Evolutionary conservation across 768 basidiomycete genomes (phyloP).

Genomic region (Polyporus arcularius): DNA sequence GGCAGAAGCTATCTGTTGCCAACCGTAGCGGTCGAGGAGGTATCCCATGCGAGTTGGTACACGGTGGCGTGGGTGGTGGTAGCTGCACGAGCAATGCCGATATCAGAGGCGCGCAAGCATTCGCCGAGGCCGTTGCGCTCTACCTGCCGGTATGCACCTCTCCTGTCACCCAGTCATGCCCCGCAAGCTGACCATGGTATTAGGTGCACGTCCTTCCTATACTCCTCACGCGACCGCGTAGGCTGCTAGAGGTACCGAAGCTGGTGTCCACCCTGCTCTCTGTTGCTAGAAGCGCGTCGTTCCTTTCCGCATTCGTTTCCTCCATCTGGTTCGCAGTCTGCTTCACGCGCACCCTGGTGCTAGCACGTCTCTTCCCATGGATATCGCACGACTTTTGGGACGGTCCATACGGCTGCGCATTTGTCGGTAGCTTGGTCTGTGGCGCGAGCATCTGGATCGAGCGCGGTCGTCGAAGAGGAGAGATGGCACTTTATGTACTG

Average conservation of each 20-base stretch:
- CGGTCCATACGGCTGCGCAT: constrained; percentile 67
- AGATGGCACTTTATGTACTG: constrained; percentile 79
- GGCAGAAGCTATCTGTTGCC: constrained; percentile 57
- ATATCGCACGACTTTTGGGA: constrained; percentile 83
- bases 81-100: constrained; percentile 63
- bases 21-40: constrained; percentile 62
- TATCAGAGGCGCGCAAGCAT: constrained; percentile 56
- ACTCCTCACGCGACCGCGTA: constrained; percentile 57
- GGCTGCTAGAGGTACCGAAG: constrained; percentile 46
- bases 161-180: not conserved
- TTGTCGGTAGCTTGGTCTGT: constrained; percentile 68
- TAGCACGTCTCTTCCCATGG: constrained; percentile 63
- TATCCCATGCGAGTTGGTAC: constrained; percentile 75
- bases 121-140: constrained; percentile 61
- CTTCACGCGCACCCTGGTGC: constrained; percentile 61
- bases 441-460: constrained; percentile 82
- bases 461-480: constrained; percentile 67
- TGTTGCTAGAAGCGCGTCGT: constrained; percentile 65
- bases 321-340: constrained; percentile 74
- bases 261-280: constrained; percentile 45
- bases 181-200: not conserved
- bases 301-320: constrained; percentile 71
- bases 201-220: constrained; percentile 74
- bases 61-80: constrained; percentile 53
- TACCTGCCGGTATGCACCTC: constrained; percentile 65